Conservation (phyloP, 2,329 filamentous ascomycete genomes). For the Coniella vitis region DNA sequence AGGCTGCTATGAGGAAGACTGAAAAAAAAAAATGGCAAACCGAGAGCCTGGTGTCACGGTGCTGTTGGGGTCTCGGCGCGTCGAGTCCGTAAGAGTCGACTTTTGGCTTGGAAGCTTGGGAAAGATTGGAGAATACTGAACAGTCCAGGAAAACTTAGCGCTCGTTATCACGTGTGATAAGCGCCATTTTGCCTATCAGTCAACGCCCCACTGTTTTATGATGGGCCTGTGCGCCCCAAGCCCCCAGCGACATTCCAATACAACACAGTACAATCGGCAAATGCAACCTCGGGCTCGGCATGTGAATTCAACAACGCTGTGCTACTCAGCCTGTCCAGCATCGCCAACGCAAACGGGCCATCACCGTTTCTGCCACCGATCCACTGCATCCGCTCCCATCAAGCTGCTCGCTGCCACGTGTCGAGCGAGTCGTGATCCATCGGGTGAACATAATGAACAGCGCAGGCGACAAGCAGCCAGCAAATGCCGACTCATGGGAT, state of each 20-base stretch:
- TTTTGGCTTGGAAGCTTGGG: constrained; percentile 3
- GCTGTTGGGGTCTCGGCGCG: not conserved
- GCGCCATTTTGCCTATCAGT: not conserved
- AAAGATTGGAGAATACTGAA: constrained; percentile 2
- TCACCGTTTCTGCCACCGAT: not conserved
- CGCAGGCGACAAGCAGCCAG: constrained; percentile 2
- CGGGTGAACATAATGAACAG: constrained; percentile 1
- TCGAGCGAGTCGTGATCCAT: not conserved
- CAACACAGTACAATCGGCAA: not conserved
- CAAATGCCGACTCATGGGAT: constrained; percentile 32
- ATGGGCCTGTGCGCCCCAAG: not conserved
- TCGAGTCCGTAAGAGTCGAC: constrained; percentile 9
- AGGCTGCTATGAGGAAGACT: not conserved
- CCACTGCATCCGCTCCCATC: not conserved
- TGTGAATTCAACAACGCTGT: not conserved
- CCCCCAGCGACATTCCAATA: not conserved
- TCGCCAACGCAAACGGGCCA: not conserved
- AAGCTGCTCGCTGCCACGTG: not conserved
- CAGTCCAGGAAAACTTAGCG: constrained; percentile 4
- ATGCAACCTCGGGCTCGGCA: not conserved
- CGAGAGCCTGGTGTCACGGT: constrained; percentile 1
- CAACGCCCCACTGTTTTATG: not conserved
- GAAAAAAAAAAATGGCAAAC: constrained; percentile 1
- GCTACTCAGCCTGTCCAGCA: not conserved
- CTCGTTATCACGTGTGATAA: constrained; percentile 2